A percentile compares a stretch with the other conserved stretches of the same genome.
phyloP scores from a whole-genome alignment of 495 filamentous ascomycete genomes.

The Penicillium paradoxum region DNA sequence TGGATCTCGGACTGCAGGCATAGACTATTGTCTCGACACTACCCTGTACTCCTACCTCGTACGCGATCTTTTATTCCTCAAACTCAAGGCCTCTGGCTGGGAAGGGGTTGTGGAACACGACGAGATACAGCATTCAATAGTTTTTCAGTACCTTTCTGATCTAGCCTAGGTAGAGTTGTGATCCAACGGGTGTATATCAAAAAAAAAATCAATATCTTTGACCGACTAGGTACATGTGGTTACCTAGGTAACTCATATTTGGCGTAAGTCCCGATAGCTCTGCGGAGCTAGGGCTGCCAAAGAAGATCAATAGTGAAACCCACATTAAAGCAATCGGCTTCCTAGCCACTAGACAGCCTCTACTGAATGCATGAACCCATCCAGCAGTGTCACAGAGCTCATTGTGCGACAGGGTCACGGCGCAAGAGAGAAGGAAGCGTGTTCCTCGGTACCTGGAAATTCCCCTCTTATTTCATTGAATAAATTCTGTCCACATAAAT shows the following conservation, averaged over 20 bases:
- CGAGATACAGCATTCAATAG: neutral
- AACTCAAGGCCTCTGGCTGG: neutral
- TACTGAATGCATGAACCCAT: neutral
- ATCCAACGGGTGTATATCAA: too few species aligned
- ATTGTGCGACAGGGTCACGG: slow-evolving; percentile 6
- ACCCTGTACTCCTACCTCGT: too few species aligned
- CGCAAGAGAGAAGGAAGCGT: neutral
- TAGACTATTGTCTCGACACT: neutral
- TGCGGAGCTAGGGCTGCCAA: neutral
- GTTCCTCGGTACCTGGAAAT: neutral
- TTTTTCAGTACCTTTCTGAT: neutral
- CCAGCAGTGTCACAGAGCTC: slow-evolving; percentile 5
- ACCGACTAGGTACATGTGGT: too few species aligned
- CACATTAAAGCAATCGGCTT: too few species aligned
- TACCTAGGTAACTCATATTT: too few species aligned
- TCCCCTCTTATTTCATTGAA: neutral
- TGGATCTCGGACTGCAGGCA: neutral
- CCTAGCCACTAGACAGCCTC: too few species aligned
- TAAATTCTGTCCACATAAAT: neutral
- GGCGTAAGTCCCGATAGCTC: neutral
- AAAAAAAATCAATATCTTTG: too few species aligned
- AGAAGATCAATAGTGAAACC: neutral
- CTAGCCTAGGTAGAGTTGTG: neutral
- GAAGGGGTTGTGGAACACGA: neutral
- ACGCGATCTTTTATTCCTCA: neutral